Conservation (phyloP, 257 asterid species). For the Knoxia roxburghii region DNA sequence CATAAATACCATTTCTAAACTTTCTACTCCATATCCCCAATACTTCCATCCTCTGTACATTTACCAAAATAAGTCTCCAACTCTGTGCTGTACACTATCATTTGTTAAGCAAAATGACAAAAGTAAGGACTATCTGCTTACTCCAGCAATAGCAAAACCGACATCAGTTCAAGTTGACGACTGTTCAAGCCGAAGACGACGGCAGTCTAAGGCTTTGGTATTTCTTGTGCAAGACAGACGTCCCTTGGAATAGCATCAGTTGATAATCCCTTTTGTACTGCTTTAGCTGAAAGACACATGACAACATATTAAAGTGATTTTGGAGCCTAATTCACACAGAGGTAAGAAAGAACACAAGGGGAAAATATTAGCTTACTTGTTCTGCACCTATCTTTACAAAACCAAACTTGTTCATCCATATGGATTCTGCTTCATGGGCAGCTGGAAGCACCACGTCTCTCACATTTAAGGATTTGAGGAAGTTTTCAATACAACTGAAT, state of each 20-base stretch:
- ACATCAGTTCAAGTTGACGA: slow-evolving; percentile 2
- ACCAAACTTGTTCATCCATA: slow-evolving; percentile 45
- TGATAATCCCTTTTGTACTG: slow-evolving; percentile 44
- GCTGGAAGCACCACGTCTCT: slow-evolving; percentile 49
- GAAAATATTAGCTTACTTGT: slow-evolving; percentile 27
- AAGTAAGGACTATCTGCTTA: neutral
- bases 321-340: slow-evolving; percentile 22
- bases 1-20: too few species aligned
- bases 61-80: slow-evolving; percentile 12
- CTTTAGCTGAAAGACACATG: slow-evolving; percentile 40
- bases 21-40: slow-evolving; percentile 7
- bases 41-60: slow-evolving; percentile 21
- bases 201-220: neutral
- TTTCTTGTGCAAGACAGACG: slow-evolving; percentile 53
- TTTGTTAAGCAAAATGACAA: neutral
- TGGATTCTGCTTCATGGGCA: slow-evolving; percentile 51
- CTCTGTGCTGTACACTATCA: slow-evolving; percentile 14
- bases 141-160: slow-evolving; percentile 3
- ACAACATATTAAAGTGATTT: slow-evolving; percentile 22
- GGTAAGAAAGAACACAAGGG: slow-evolving; percentile 2
- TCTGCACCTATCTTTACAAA: slow-evolving; percentile 30
- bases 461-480: slow-evolving; percentile 36
- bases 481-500: slow-evolving; percentile 36
- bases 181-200: slow-evolving; percentile 2
- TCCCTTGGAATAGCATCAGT: slow-evolving; percentile 71